Base-by-base conservation (phyloP, 208 protist genomes). In the Spongospora subterranea region DNA sequence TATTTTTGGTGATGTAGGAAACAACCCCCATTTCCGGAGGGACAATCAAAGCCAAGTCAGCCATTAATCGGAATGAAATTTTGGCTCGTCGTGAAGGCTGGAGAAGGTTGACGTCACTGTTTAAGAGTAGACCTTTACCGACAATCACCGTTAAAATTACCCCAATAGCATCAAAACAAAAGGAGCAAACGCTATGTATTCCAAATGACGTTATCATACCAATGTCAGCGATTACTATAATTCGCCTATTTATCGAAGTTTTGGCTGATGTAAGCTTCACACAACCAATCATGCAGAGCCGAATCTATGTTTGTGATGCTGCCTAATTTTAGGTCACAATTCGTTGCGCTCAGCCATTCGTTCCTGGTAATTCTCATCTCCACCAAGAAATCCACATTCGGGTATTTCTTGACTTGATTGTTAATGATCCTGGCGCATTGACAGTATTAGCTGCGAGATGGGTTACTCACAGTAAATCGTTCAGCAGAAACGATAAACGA, bases 121-220 rank as follows among this genome's bases (percentile, higher is more conserved):
- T 82, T 43, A 82, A 82, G n/a, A n/a, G 71, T 6, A 82, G 35
- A 35, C 71, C 71, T 20, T 35, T 43, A 43, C 71, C 71, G 6
- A 82, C 40, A 20, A 13, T 82, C 6, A 82, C 11, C 35, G 35
- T 82, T 20, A 35, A 82, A 43, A 82, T 82, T 20, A n/a, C 17
- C n/a, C 71, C 71, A 43, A 35, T 82, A 20, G 71, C 71, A 45
- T 6, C 11, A 6, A 82, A 82, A 82, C 71, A 40, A n/a, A 82
- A 82, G 71, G 35, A 35, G 71, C 35, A 35, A 20, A 45, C 71
- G 17, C n/a, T 20, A 6, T 35, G 71, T 35, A 45, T 82, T 45
- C 71, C 71, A 43, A 82, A 82, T 82, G 71, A 82, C n/a, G n/a
- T 82, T 43, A 82, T 82, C 6, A n/a, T 35, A 43, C 71, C 71